These are phyloP conservation scores for Fusarium duplospermum DNA, from an alignment of 2,329 filamentous ascomycete species.

Conservation along the genomic window DNA sequence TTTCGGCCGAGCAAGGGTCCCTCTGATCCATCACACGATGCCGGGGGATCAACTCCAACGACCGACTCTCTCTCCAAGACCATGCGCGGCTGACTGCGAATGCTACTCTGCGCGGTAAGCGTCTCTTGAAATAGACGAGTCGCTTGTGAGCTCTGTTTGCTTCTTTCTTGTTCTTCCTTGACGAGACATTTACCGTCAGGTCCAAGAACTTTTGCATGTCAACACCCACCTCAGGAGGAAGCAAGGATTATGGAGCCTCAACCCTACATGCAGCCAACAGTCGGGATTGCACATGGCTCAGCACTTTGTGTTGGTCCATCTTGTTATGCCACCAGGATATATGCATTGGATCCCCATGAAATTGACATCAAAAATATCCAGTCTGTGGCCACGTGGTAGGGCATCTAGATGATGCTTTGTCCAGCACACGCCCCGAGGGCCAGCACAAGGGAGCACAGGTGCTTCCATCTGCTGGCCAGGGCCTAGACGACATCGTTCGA, in stretches of 20 bases:
- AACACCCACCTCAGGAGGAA: not conserved
- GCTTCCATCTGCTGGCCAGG: not conserved
- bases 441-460: not conserved
- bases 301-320: not conserved
- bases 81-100: not conserved
- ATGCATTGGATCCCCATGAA: not conserved
- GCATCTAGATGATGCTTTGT: slow-evolving; percentile 3
- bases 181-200: not conserved
- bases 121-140: not conserved
- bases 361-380: not conserved
- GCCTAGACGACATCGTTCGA: slow-evolving; percentile 3
- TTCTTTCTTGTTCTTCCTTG: not conserved
- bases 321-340: not conserved
- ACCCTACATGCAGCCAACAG: not conserved
- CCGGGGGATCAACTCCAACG: not conserved
- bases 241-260: not conserved
- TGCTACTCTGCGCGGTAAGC: slow-evolving; percentile 14
- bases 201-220: slow-evolving; percentile 1
- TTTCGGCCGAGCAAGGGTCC: slow-evolving; percentile 18
- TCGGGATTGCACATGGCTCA: not conserved
- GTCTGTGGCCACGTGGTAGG: not conserved
- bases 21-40: slow-evolving; percentile 5
- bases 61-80: not conserved
- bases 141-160: not conserved
- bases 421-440: not conserved